Evolutionary conservation across 345 rosid genomes (phyloP).

Genomic region (Syzygium grande): DNA sequence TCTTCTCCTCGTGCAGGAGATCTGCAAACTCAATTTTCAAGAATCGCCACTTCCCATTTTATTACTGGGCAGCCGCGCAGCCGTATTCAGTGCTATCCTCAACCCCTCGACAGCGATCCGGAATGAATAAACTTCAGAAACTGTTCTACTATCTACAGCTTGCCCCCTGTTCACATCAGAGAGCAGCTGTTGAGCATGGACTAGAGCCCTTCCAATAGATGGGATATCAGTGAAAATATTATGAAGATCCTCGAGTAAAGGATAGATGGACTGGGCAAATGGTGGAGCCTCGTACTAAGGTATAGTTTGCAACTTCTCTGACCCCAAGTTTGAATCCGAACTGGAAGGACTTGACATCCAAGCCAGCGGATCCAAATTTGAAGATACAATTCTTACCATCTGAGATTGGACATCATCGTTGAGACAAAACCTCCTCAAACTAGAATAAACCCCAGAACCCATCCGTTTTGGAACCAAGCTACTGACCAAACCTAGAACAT

Average conservation of each 20-base stretch:
- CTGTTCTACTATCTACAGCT: slow-evolving; percentile 32
- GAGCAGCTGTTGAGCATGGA: slow-evolving; percentile 63
- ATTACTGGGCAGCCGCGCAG: slow-evolving; percentile 52
- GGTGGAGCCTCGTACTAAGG: slow-evolving; percentile 46
- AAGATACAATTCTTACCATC: slow-evolving; percentile 55
- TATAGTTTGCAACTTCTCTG: slow-evolving; percentile 18
- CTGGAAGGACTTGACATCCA: slow-evolving; percentile 8
- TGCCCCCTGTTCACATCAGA: slow-evolving; percentile 62
- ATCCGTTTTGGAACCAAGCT: slow-evolving; percentile 45
- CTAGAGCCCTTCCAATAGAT: slow-evolving; percentile 60
- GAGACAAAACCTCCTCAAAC: slow-evolving; percentile 35
- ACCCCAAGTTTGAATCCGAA: slow-evolving; percentile 20
- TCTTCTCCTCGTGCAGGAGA: slow-evolving; percentile 69
- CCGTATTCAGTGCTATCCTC: slow-evolving; percentile 70
- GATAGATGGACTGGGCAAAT: slow-evolving; percentile 73
- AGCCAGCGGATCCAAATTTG: slow-evolving; percentile 23
- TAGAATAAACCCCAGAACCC: slow-evolving; percentile 22
- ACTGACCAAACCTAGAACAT: slow-evolving; percentile 38
- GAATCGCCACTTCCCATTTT: slow-evolving; percentile 20
- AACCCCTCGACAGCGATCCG: slow-evolving; percentile 85
- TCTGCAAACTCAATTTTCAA: slow-evolving; percentile 39
- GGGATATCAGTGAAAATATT: slow-evolving; percentile 64
- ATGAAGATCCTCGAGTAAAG: slow-evolving; percentile 73
- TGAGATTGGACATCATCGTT: slow-evolving; percentile 39
- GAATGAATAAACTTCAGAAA: slow-evolving; percentile 76